A percentile compares a stretch with the other conserved stretches of the same genome.
Conservation (phyloP, 2,329 filamentous ascomycete species). For the Trichoderma harzianum region DNA sequence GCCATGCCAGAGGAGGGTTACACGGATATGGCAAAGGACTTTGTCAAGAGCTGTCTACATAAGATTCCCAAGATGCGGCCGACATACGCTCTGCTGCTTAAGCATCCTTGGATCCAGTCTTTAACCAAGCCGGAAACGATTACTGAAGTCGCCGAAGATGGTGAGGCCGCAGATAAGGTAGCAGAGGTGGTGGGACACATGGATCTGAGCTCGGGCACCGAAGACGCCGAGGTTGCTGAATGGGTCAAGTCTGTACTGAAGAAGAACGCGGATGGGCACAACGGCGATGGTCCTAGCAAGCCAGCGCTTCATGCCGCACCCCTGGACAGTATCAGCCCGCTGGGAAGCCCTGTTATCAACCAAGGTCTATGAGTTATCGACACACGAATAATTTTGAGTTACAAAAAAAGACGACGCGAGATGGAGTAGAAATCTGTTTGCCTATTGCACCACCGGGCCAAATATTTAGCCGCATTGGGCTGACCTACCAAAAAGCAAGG, state of each 20-base stretch:
- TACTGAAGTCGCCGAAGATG: conserved; percentile 65
- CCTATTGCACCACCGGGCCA: background rate
- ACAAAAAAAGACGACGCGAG: background rate
- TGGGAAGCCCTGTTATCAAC: conserved; percentile 37
- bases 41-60: conserved; percentile 85
- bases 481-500: background rate
- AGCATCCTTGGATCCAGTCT: conserved; percentile 81
- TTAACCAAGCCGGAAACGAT: conserved; percentile 76
- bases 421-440: background rate
- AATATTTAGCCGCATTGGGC: background rate
- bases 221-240: conserved; percentile 77
- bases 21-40: conserved; percentile 76
- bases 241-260: conserved; percentile 78
- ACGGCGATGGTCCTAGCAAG: conserved; percentile 51
- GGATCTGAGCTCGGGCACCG: conserved; percentile 39
- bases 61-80: conserved; percentile 90
- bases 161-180: conserved; percentile 44
- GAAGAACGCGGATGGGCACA: conserved; percentile 48
- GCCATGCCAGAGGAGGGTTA: conserved; percentile 76
- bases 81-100: conserved; percentile 85
- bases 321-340: conserved; percentile 66
- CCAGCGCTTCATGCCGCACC: conserved; percentile 87
- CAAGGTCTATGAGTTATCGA: background rate
- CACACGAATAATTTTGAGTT: conserved; percentile 20
- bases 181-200: conserved; percentile 45